Conservation (phyloP, 75 land plant species). For the Larix kaempferi region DNA sequence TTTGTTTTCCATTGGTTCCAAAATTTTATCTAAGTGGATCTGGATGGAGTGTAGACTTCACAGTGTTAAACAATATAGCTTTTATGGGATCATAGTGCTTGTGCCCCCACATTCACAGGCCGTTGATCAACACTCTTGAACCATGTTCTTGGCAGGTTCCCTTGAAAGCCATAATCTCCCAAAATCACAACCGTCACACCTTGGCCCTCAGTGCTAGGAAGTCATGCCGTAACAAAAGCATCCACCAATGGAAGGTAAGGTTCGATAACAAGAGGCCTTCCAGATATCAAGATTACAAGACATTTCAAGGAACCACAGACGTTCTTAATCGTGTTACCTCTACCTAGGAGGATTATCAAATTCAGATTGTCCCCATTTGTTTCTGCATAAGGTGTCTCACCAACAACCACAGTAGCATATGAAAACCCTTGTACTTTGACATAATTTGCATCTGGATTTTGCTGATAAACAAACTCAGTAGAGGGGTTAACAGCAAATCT, state of each 20-base stretch:
- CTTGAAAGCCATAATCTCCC: constrained; percentile 67
- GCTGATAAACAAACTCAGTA: constrained; percentile 47
- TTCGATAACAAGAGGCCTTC: constrained; percentile 71
- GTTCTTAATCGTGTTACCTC: constrained; percentile 38
- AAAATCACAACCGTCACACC: constrained; percentile 73
- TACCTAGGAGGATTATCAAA: constrained; percentile 55
- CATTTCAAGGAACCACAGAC: constrained; percentile 61
- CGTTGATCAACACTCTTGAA: constrained; percentile 70
- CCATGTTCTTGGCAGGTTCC: constrained; percentile 75
- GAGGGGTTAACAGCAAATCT: constrained; percentile 36
- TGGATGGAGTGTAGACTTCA: no score
- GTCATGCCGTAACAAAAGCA: constrained; percentile 87
- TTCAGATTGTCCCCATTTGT: constrained; percentile 59
- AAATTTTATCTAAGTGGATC: no score
- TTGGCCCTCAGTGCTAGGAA: constrained; percentile 79
- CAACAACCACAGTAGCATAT: constrained; percentile 72
- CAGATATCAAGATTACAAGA: constrained; percentile 72
- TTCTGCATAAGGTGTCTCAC: constrained; percentile 74
- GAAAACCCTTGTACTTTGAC: constrained; percentile 26
- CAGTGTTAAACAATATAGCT: no score
- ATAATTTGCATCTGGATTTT: constrained; percentile 38
- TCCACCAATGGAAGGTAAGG: constrained; percentile 48
- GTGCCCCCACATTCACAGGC: constrained; percentile 84
- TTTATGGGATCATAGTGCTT: constrained; percentile 71
- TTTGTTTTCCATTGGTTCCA: no score